phyloP scores from a whole-genome alignment of 371 early-diverging fungal genomes.

The Apophysomyces sp. region DNA sequence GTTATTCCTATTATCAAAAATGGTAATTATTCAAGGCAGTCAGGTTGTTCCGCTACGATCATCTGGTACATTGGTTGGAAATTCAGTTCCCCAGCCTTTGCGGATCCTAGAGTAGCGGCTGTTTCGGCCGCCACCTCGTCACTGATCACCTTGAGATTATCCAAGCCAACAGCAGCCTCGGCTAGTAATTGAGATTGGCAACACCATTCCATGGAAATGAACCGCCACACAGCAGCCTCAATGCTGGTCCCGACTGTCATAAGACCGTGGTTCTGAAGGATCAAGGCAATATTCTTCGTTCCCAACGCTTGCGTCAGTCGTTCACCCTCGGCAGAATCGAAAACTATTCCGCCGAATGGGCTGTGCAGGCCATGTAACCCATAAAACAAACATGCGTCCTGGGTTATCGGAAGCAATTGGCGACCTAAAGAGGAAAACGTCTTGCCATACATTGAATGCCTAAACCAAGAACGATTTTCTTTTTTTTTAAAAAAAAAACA shows the following conservation, averaged over 20 bases:
- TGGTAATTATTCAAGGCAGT: slow-evolving; percentile 33
- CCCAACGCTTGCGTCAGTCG: slow-evolving; percentile 48
- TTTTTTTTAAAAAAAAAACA: too few species aligned
- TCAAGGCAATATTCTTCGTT: slow-evolving; percentile 45
- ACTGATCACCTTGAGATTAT: slow-evolving; percentile 37
- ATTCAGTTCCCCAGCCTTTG: slow-evolving; percentile 44
- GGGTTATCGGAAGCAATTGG: slow-evolving; percentile 52
- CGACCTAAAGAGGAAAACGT: slow-evolving; percentile 53
- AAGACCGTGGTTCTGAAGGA: slow-evolving; percentile 63
- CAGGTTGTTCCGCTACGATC: slow-evolving; percentile 57
- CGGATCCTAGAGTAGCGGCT: slow-evolving; percentile 33
- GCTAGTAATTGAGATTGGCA: slow-evolving; percentile 60
- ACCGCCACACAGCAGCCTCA: slow-evolving; percentile 61
- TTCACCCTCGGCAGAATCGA: slow-evolving; percentile 52
- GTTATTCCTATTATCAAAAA: too few species aligned
- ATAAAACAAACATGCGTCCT: slow-evolving; percentile 63
- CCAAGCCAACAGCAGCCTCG: slow-evolving; percentile 43
- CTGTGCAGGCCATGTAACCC: slow-evolving; percentile 46
- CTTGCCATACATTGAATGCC: slow-evolving; percentile 62
- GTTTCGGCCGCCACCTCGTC: slow-evolving; percentile 45
- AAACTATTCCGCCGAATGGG: slow-evolving; percentile 56
- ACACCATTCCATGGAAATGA: slow-evolving; percentile 55
- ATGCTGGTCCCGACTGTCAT: slow-evolving; percentile 54
- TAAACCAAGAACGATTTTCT: background rate
- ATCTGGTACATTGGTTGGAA: slow-evolving; percentile 61